Base-by-base conservation (phyloP, 345 rosid species). In the Lumnitzera racemosa region DNA sequence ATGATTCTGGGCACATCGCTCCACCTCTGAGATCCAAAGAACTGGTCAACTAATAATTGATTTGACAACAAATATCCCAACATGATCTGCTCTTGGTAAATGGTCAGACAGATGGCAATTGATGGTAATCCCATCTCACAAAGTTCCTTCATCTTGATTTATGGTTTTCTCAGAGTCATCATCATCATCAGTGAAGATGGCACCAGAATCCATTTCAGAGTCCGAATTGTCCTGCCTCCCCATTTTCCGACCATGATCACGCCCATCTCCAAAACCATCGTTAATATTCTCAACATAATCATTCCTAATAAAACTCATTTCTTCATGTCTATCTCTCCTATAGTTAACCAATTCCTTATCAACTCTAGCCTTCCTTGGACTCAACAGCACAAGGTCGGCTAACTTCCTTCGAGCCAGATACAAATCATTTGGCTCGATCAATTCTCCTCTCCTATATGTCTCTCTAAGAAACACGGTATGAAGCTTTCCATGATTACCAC, bases 401-500 rank as follows among this genome's bases (percentile, higher is more conserved):
- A 94, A 73, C 61, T 68, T 90, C 72, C 97, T 84, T 76, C 96
- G 79, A 0, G 95, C 94, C 75, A 83, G 72, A 69, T 92, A 89
- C 70, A 92, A 72, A 61, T 75, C 81, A 75, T 91, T 87, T 0
- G 94, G 96, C 61, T 88, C 92, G 9, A 86, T 61, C 72, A 94
- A 56, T 67, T 88, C 91, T 57, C 97, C 96, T 63, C 61, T 94
- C 80, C 73, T 80, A 78, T 84, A 90, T 2, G 80, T 85, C 73
- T 94, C 97, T 75, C 97, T 79, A 11, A 94, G 76, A 79, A 94
- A 94, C 72, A 94, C 89, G 0, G 95, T 90, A 31, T 94, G 99
- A 72, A 94, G 95, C 65, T 88, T 94, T 73, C 99, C 97, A 7
- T 73, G 81, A 72, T 94, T 90, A 62, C 99, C 99, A 69, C 99